Evolutionary conservation across 257 asterid genomes (phyloP).

Genomic region (Scutellaria barbata): DNA sequence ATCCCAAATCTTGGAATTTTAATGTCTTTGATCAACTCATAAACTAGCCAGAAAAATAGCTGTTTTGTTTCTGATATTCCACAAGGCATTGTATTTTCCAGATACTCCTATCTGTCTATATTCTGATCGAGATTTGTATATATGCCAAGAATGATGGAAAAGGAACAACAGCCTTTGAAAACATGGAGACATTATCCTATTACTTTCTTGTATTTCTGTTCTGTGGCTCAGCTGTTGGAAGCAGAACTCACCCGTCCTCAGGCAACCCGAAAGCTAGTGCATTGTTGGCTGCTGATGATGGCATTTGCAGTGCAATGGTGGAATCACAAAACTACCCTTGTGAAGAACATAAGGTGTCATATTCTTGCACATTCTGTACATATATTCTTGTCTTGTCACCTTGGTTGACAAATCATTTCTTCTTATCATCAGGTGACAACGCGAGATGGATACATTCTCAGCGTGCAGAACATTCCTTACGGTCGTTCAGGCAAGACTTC

Average conservation of each 20-base stretch:
- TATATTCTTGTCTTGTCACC: not conserved
- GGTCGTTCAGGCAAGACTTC: constrained; percentile 40
- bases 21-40: not conserved
- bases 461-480: constrained; percentile 50
- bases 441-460: constrained; percentile 50
- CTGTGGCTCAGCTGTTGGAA: constrained; percentile 23
- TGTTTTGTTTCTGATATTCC: not conserved
- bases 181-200: constrained; percentile 27
- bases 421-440: constrained; percentile 41
- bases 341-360: constrained; percentile 41
- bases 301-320: constrained; percentile 47
- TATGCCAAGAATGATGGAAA: constrained; percentile 15
- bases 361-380: too few relatives aligned
- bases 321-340: constrained; percentile 43
- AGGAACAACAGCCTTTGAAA: not conserved
- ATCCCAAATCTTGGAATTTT: constrained; percentile 12
- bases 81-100: not conserved
- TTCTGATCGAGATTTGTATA: constrained; percentile 9
- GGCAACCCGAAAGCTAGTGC: not conserved
- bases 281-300: constrained; percentile 29
- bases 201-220: constrained; percentile 23
- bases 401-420: not conserved
- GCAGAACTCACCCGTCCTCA: constrained; percentile 30
- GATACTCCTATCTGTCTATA: constrained; percentile 14
- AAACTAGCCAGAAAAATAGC: not conserved